phyloP scores from a whole-genome alignment of 1,284 basidiomycete genomes.

The Ceratobasidium sp. region DNA sequence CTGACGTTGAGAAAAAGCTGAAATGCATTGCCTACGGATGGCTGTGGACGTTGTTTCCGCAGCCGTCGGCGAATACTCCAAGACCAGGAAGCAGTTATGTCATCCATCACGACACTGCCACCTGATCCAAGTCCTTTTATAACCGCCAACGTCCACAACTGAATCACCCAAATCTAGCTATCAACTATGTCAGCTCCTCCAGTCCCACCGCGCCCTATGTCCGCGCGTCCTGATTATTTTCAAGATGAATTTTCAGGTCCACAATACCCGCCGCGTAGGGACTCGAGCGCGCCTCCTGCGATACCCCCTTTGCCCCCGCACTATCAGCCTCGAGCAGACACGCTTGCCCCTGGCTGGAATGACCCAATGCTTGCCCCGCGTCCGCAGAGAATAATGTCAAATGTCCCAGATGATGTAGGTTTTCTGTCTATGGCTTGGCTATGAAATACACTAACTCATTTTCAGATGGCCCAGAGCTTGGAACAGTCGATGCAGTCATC shows the following conservation, averaged over 20 bases:
- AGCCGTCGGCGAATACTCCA: not conserved
- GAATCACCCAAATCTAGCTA: too few species aligned
- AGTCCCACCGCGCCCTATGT: conserved; percentile 38
- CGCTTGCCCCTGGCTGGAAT: conserved; percentile 24
- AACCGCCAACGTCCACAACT: not conserved
- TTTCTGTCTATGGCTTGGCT: not conserved
- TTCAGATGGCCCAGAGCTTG: conserved; percentile 34
- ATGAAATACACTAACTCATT: conserved; percentile 8
- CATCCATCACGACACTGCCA: conserved; percentile 20
- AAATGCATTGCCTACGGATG: conserved; percentile 1
- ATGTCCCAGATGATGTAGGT: conserved; percentile 31
- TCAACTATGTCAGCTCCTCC: conserved; percentile 35
- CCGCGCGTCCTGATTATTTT: conserved; percentile 42
- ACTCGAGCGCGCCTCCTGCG: not conserved
- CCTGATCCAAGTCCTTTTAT: not conserved
- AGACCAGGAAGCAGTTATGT: conserved; percentile 1
- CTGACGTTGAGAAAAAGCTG: too few species aligned
- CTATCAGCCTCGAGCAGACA: conserved; percentile 4
- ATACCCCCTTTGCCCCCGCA: conserved; percentile 40
- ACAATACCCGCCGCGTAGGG: conserved; percentile 16
- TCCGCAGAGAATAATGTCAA: conserved; percentile 33
- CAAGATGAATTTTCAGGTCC: conserved; percentile 24
- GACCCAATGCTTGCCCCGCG: conserved; percentile 40
- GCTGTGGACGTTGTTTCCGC: not conserved
- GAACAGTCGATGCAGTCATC: conserved; percentile 30